Conservation (phyloP, 805 yeast genomes). For the Ogataea degrootiae region DNA sequence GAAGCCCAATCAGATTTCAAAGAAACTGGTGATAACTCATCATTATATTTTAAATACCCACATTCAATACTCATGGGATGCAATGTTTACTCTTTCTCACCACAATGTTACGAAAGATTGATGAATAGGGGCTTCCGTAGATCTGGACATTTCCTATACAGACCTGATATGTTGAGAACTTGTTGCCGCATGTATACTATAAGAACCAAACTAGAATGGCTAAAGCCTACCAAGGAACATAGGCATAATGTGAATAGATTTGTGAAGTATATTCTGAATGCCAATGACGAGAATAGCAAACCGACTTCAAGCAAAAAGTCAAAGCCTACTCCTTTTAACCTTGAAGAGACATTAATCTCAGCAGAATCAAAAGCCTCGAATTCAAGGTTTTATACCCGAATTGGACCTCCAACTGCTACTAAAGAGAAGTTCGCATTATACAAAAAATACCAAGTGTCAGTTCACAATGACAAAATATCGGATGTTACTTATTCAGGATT, state of each 20-base stretch:
- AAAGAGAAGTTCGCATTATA: constrained; percentile 59
- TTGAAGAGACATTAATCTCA: constrained; percentile 9
- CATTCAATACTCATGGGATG: constrained; percentile 24
- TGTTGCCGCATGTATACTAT: constrained; percentile 83
- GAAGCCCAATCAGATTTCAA: not conserved
- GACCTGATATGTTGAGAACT: constrained; percentile 61
- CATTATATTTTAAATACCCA: constrained; percentile 15
- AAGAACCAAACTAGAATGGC: constrained; percentile 46
- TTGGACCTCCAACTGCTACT: constrained; percentile 49
- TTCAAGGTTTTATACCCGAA: constrained; percentile 32
- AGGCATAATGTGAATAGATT: constrained; percentile 63
- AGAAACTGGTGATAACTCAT: not conserved
- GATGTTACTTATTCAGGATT: constrained; percentile 48
- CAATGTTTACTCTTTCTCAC: constrained; percentile 24
- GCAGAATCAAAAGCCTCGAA: constrained; percentile 11
- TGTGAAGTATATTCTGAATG: constrained; percentile 32
- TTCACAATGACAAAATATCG: constrained; percentile 58
- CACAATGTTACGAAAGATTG: constrained; percentile 53
- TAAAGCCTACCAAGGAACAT: constrained; percentile 59
- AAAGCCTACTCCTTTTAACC: constrained; percentile 11
- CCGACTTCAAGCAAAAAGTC: not conserved
- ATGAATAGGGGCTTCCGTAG: constrained; percentile 76
- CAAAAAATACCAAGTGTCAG: constrained; percentile 60
- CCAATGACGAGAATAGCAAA: not conserved
- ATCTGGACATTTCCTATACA: constrained; percentile 57